Base-by-base conservation (phyloP, 805 yeast species). In the Candida insectalens region DNA sequence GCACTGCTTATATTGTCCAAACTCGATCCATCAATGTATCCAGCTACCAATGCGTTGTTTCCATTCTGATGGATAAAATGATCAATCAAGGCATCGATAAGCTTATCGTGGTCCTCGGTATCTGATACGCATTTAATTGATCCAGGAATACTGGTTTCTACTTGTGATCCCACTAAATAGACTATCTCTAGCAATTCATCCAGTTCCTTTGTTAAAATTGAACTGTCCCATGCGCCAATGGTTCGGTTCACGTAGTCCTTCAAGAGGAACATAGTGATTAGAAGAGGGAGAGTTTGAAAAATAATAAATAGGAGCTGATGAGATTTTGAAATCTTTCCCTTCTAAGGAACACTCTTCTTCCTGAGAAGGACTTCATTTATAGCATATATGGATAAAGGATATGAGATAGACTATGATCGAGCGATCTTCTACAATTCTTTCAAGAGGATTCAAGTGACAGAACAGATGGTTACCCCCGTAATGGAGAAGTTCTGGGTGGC, bases 401-500 rank as follows among this genome's bases (percentile, higher is more conserved):
- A n/a, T 30, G 41, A 47, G 15, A 67, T 72, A 7, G 69, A 72
- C 44, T 60, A 69, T 28, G 60, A 60, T 16, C 52, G 45, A 6
- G 63, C 66, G 3, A 50, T 62, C 1, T 47, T 70, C 7, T 55
- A 63, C 35, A 60, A 58, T 0, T 43, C 44, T 12, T 51, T 69
- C 32, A 58, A 63, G 39, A 69, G 69, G 38, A 48, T 71, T 4
- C 51, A 62, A 28, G 49, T 57, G 3, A 35, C 44, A 2, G 51
- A 54, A 15, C 36, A 35, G 3, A 37, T 44, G 6, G 41, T 49
- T 5, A 36, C 40, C 2, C 57, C 69, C 3, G 31, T 48, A 2
- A 46, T 68, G 3, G 39, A 47, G 6, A 41, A 45, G 4, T 71
- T 60, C 12, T 71, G 77, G 76, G 44, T 59, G 16, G 64, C 69